Conservation (phyloP, 495 filamentous ascomycete genomes). For the Annulohypoxylon maeteangense region DNA sequence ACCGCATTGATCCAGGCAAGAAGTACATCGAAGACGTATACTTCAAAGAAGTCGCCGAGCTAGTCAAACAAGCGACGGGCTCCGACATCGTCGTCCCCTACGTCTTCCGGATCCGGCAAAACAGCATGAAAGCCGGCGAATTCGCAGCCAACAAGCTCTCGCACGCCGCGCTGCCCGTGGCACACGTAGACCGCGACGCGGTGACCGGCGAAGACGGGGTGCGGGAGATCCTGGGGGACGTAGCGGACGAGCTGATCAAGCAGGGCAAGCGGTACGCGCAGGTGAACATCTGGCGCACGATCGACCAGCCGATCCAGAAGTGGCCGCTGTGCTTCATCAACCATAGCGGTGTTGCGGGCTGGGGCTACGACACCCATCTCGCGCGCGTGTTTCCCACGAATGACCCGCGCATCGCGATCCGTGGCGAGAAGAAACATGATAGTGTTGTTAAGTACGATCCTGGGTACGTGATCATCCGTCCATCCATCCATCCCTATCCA, state of each 20-base stretch:
- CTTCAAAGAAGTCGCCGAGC: constrained; percentile 45
- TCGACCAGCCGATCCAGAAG: constrained; percentile 43
- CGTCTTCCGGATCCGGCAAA: constrained; percentile 47
- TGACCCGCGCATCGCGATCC: constrained; percentile 43
- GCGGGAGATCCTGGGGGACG: constrained; percentile 74
- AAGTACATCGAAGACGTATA: constrained; percentile 45
- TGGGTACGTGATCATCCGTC: no score
- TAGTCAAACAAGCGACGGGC: constrained; percentile 45
- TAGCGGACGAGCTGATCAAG: constrained; percentile 76
- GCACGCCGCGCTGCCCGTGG: constrained; percentile 43
- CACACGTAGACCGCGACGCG: constrained; percentile 49
- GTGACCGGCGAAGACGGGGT: constrained; percentile 64
- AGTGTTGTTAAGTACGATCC: constrained; percentile 47
- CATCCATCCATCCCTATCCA: no score
- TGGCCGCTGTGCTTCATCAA: constrained; percentile 49
- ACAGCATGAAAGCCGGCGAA: constrained; percentile 41
- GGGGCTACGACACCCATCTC: constrained; percentile 41
- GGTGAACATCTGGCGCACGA: constrained; percentile 58
- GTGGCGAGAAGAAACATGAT: constrained; percentile 44
- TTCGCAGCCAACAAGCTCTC: constrained; percentile 43
- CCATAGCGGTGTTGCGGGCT: constrained; percentile 37
- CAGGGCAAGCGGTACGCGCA: constrained; percentile 73
- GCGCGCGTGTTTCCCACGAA: constrained; percentile 43
- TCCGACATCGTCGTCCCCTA: constrained; percentile 43
- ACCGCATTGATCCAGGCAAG: constrained; percentile 30